These are phyloP conservation scores for Mercurialis annua DNA, from an alignment of 345 rosid genomes.

Conservation along the genomic window DNA sequence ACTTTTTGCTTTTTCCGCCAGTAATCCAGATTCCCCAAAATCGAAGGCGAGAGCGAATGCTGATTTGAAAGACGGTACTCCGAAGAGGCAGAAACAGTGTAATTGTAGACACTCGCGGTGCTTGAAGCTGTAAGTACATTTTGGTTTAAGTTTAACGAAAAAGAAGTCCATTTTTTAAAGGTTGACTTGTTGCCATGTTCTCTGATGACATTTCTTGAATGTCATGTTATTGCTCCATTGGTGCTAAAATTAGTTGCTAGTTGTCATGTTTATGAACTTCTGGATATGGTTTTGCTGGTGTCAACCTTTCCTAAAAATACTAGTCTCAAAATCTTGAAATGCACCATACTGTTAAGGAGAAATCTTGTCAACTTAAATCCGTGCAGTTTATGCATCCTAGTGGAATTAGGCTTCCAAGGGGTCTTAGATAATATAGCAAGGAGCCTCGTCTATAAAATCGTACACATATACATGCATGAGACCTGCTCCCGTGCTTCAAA, in stretches of 20 bases:
- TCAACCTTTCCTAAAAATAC: neutral
- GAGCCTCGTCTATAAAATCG: conserved; percentile 1
- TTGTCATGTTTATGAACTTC: conserved; percentile 3
- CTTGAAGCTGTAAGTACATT: conserved; percentile 79
- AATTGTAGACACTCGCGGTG: conserved; percentile 98
- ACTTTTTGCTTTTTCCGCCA: conserved; percentile 31
- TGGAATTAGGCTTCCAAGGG: neutral
- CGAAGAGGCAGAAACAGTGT: conserved; percentile 93
- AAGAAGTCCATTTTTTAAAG: conserved; percentile 4
- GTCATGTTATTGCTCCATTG: neutral
- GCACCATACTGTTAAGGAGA: neutral
- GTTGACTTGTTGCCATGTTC: neutral
- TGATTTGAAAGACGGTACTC: conserved; percentile 84
- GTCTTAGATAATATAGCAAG: neutral
- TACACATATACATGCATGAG: neutral
- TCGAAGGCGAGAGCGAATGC: conserved; percentile 55
- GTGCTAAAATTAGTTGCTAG: neutral
- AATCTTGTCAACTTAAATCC: neutral
- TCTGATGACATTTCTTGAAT: neutral
- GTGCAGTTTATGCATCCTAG: conserved; percentile 1
- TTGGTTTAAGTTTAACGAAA: too few species aligned
- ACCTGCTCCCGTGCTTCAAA: neutral
- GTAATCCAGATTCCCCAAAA: conserved; percentile 85
- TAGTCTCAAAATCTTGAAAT: neutral
- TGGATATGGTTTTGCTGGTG: neutral